Evolutionary conservation across 495 filamentous ascomycete genomes (phyloP), one percentile per base, ranked within the genome.

Genomic region (Parmelia sp.): DNA sequence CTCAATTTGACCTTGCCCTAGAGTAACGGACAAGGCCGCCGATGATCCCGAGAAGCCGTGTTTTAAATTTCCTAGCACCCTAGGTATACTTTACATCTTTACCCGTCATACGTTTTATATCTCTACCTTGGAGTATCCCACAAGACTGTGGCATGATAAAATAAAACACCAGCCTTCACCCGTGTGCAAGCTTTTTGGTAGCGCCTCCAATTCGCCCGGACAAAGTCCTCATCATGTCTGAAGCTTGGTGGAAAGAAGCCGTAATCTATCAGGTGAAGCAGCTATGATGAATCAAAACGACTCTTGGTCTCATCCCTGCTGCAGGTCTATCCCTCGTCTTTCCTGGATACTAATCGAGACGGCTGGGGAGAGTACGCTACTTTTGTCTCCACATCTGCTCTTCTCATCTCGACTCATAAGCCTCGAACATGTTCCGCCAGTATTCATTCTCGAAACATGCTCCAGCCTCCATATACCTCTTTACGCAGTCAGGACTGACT

Each of bases 271-370:
- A 74, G 61, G 67, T 69, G 44, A 51, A n/a, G 17, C 44, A 15
- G 53, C 15, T 10, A 36, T 19, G 8, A 7, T 44, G 15, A 36
- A 14, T 56, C 27, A n/a, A 65, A 14, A 17, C n/a, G n/a, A 31
- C 15, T 42, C 4, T 14, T 55, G 17, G 10, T 42, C 58, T 61
- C 25, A 61, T 60, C 17, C 33, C 42, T 44, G 5, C 29, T 2
- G 23, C 80, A 86, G 70, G 80, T 87, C 35, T 87, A 84, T 69
- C 83, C 83, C 9, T 76, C 83, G n/a, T 80, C 76, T 37, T 88
- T 86, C 74, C 75, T 79, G 31, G 87, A 88, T 73, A 81, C 79
- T 51, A 84, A 88, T 66, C 75, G 73, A 29, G 85, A 88, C 67
- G 86, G 86, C 15, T 76, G 83, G 66, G 86, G 86, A 25, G 85